A percentile compares a stretch with the other conserved stretches of the same genome.
Evolutionary conservation across 805 yeast species (phyloP).

Genomic region (Myxozyma neglecta): DNA sequence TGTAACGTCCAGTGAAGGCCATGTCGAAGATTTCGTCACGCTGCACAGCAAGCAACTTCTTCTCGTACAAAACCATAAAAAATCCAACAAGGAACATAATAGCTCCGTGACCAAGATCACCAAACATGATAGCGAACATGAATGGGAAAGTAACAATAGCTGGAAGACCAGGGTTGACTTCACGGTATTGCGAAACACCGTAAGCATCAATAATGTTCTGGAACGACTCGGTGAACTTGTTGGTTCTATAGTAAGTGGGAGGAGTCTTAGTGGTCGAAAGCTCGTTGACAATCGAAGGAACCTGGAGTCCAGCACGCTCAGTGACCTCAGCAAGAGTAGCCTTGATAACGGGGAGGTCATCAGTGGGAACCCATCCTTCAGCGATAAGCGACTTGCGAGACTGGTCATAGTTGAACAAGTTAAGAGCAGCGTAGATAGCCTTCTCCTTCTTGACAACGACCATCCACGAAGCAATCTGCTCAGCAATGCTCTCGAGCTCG

Average conservation of each 20-base stretch:
- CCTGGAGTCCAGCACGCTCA: constrained; percentile 48
- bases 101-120: constrained; percentile 96
- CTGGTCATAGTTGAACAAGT: constrained; percentile 76
- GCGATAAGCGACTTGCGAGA: constrained; percentile 84
- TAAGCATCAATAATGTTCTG: constrained; percentile 94
- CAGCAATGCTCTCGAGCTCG: constrained; percentile 77
- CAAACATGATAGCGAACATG: constrained; percentile 99
- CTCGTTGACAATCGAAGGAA: constrained; percentile 51
- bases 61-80: constrained; percentile 70
- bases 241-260: constrained; percentile 93
- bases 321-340: constrained; percentile 64
- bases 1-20: constrained; percentile 93
- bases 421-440: constrained; percentile 74
- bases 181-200: constrained; percentile 89
- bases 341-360: constrained; percentile 67
- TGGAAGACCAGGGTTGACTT: constrained; percentile 94
- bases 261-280: constrained; percentile 82
- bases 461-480: constrained; percentile 74
- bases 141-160: constrained; percentile 95
- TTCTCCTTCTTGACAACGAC: constrained; percentile 72
- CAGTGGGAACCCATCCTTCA: constrained; percentile 95
- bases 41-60: constrained; percentile 61
- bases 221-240: constrained; percentile 89
- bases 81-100: constrained; percentile 74
- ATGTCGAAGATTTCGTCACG: constrained; percentile 94